These are phyloP conservation scores for Chenopodium formosanum DNA, from an alignment of 148 eudicot genomes.

Conservation along the genomic window DNA sequence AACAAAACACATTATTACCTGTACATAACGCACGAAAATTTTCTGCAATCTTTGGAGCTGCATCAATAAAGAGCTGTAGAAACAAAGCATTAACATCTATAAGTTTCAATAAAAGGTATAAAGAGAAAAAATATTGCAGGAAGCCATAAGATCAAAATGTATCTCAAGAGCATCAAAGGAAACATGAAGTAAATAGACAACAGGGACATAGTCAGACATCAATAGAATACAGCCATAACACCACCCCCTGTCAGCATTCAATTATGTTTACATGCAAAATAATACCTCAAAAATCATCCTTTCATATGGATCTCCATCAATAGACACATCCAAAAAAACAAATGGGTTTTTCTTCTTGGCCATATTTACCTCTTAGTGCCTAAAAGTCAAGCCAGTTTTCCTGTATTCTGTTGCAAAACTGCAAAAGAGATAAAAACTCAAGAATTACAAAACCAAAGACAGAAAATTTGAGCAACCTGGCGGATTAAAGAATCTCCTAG, in stretches of 20 bases:
- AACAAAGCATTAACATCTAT: background rate
- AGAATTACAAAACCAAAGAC: background rate
- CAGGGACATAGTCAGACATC: background rate
- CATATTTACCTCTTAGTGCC: constrained; percentile 33
- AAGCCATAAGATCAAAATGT: background rate
- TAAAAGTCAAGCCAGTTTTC: constrained; percentile 21
- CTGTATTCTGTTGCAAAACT: constrained; percentile 5
- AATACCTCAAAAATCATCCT: constrained; percentile 88
- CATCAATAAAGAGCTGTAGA: constrained; percentile 72
- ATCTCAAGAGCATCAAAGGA: background rate
- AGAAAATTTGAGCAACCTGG: background rate
- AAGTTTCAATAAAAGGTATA: background rate
- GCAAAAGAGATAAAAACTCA: background rate
- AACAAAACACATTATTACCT: constrained; percentile 37
- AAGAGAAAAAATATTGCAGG: background rate
- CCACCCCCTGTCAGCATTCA: background rate
- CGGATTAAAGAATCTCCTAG: background rate
- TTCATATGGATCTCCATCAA: constrained; percentile 90
- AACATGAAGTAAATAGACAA: background rate
- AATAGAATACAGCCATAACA: background rate
- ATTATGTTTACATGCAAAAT: background rate
- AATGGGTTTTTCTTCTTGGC: constrained; percentile 54
- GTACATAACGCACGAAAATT: constrained; percentile 94
- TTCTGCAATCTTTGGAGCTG: constrained; percentile 79
- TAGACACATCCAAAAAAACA: constrained; percentile 75